phyloP scores from a whole-genome alignment of 2,329 filamentous ascomycete species.

The Aspergillus novofumigatus region DNA sequence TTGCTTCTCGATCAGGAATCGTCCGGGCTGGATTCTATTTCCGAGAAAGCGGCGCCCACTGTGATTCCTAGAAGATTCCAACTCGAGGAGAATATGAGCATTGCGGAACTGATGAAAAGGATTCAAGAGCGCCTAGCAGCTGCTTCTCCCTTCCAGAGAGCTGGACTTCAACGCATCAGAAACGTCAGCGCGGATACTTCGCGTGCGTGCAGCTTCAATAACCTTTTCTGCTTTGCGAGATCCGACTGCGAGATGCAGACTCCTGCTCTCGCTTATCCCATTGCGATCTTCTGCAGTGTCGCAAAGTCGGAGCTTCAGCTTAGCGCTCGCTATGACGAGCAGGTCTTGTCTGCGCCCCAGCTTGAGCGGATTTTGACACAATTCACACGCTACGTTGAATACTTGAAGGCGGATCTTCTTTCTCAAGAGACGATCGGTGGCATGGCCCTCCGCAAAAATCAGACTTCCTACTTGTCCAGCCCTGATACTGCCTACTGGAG shows the following conservation, averaged over 20 bases:
- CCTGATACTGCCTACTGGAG: slow-evolving; percentile 44
- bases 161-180: slow-evolving; percentile 48
- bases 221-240: slow-evolving; percentile 31
- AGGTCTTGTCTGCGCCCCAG: slow-evolving; percentile 4
- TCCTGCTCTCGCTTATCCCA: slow-evolving; percentile 3
- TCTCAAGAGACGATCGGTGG: slow-evolving; percentile 11
- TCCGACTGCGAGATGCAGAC: slow-evolving; percentile 1
- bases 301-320: slow-evolving; percentile 1
- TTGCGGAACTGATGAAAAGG: slow-evolving; percentile 47
- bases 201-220: slow-evolving; percentile 40
- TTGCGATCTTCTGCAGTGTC: slow-evolving; percentile 7
- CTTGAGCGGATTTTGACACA: slow-evolving; percentile 6
- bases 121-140: slow-evolving; percentile 53
- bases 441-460: slow-evolving; percentile 20
- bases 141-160: slow-evolving; percentile 55
- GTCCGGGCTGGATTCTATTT: slow-evolving; percentile 25
- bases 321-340: slow-evolving; percentile 6
- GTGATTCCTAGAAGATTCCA: slow-evolving; percentile 39
- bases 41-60: slow-evolving; percentile 36
- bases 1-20: slow-evolving; percentile 39
- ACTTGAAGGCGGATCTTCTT: slow-evolving; percentile 5
- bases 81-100: slow-evolving; percentile 28
- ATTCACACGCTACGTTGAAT: slow-evolving; percentile 6
- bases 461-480: slow-evolving; percentile 20
- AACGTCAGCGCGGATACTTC: slow-evolving; percentile 44